Percentiles rank a stretch among this genome's conserved stretches.
phyloP scores from a whole-genome alignment of 2,329 filamentous ascomycete species.

The Coniochaeta sp. region DNA sequence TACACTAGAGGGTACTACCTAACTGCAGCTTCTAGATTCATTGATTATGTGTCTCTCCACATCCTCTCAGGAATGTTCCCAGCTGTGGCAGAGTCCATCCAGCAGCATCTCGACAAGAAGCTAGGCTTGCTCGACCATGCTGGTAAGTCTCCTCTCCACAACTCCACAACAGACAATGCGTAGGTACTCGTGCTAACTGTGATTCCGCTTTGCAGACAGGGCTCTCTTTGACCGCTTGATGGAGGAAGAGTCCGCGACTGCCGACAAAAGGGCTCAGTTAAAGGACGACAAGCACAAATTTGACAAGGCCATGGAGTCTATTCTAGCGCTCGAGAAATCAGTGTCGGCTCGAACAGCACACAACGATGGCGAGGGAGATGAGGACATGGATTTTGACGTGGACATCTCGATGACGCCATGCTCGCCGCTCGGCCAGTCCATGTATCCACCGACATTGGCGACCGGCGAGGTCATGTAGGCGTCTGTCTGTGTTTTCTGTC shows the following conservation, averaged over 20 bases:
- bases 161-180: neutral
- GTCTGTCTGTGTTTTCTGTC: neutral
- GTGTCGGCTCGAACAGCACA: neutral
- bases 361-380: neutral
- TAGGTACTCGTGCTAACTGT: neutral
- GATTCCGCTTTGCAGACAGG: conserved; percentile 7
- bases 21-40: conserved; percentile 56
- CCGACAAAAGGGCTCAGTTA: conserved; percentile 10
- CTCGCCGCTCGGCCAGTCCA: neutral
- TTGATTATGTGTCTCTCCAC: conserved; percentile 44
- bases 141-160: conserved; percentile 16
- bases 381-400: neutral
- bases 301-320: conserved; percentile 18
- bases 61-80: conserved; percentile 42
- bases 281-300: conserved; percentile 12
- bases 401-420: neutral
- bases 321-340: conserved; percentile 13
- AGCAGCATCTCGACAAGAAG: conserved; percentile 32
- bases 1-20: conserved; percentile 63
- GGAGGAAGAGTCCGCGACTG: conserved; percentile 14
- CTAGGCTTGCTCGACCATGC: conserved; percentile 29
- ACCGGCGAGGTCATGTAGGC: neutral
- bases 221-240: conserved; percentile 12
- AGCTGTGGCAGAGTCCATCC: conserved; percentile 29
- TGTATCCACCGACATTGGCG: neutral